These are phyloP conservation scores for Asclepias syriaca DNA, from an alignment of 257 asterid genomes.

Conservation along the genomic window DNA sequence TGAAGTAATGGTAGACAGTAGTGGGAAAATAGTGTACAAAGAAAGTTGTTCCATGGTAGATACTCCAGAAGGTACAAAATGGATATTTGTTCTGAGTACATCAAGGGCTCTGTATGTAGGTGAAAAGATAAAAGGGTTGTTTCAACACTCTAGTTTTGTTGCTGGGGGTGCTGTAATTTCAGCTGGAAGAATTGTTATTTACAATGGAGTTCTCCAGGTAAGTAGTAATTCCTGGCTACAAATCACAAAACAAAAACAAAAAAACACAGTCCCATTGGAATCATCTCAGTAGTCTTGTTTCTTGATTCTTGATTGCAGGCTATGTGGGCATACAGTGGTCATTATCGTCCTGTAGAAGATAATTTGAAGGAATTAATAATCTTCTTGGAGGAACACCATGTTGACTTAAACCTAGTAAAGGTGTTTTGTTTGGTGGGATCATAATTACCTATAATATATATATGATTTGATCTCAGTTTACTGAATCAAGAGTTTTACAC, in stretches of 20 bases:
- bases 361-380: conserved; percentile 55
- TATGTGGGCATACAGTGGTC: conserved; percentile 90
- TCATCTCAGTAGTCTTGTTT: too few species aligned
- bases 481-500: not conserved
- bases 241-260: too few species aligned
- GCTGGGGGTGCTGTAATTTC: conserved; percentile 79
- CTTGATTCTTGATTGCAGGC: conserved; percentile 30
- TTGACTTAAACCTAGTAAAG: conserved; percentile 62
- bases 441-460: too few species aligned
- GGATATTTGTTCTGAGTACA: conserved; percentile 84
- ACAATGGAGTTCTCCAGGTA: conserved; percentile 66
- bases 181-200: conserved; percentile 71
- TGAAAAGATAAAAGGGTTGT: conserved; percentile 58
- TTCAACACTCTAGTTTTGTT: conserved; percentile 84
- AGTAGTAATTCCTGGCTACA: not conserved
- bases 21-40: conserved; percentile 55
- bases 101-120: conserved; percentile 59
- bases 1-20: conserved; percentile 43
- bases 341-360: conserved; percentile 79
- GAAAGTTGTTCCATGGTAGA: conserved; percentile 48
- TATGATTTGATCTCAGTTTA: too few species aligned
- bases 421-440: conserved; percentile 30
- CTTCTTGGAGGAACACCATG: conserved; percentile 61
- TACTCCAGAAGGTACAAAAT: conserved; percentile 63
- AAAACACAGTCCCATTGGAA: too few species aligned